Evolutionary conservation across 2,329 filamentous ascomycete species (phyloP), one percentile per base, ranked within the genome.

Genomic region (Sclerotiophoma versabilis): DNA sequence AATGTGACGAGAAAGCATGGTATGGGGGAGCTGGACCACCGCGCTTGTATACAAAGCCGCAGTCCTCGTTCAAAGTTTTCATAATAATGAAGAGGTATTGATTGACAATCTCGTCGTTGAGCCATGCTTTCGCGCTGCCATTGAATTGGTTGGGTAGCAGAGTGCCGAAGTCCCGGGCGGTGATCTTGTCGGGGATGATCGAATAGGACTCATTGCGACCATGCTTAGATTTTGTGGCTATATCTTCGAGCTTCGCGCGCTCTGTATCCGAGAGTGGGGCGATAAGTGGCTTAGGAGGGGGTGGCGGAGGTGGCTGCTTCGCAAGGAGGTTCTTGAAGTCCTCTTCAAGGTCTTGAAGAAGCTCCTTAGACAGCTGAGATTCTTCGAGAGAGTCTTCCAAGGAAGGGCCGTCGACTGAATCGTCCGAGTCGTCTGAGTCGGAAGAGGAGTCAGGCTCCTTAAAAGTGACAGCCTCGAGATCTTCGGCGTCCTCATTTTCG

Each of bases 21-120:
- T 85, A 87, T 50, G 84, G 85, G 5, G 88, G 86, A 2, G 83
- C 80, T 11, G 73, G 72, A 22, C 85, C 85, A 14, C 60, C 81
- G 76, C 53, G 75, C 67, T 89, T 88, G 64, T 71, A 78, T 48
- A 81, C 77, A 33, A 65, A 75, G n/a, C 83, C 83, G 22, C 80
- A 80, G 15, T 79, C 76, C 22, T 79, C 71, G 63, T 90, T 89
- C 62, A 87, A 75, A 43, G 81, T 81, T 14, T 80, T 77, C 41
- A 87, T 85, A 12, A 92, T 76, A 66, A 85, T 83, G 23, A 81
- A 75, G 22, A 92, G 79, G 41, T 84, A 84, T 12, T 84, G 84
- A 63, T 91, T 90, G 63, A 93, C 84, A 44, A 89, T 84, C 62
- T 90, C 87, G 70, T 93, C 90, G 59, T 93, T 92, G 6, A 93